phyloP scores from a whole-genome alignment of 495 filamentous ascomycete genomes.

The Hypoxylon fuscum region DNA sequence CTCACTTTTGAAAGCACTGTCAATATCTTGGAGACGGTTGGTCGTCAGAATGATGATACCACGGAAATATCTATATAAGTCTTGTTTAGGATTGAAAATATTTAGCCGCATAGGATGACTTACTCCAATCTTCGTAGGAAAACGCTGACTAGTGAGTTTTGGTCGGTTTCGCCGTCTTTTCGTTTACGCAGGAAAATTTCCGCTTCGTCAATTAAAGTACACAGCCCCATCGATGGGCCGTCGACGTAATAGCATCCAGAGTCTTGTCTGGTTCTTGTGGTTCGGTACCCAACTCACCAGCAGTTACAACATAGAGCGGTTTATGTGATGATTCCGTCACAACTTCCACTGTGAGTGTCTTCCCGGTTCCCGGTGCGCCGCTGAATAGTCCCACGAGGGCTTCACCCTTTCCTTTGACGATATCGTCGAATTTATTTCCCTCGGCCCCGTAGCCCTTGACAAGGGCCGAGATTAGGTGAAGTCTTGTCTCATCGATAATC shows the following conservation, averaged over 20 bases:
- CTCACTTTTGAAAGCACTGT: slow-evolving; percentile 31
- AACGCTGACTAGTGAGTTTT: slow-evolving; percentile 15
- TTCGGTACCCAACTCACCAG: slow-evolving; percentile 56
- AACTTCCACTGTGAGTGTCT: slow-evolving; percentile 55
- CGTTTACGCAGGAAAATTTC: slow-evolving; percentile 38
- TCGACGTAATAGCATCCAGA: slow-evolving; percentile 48
- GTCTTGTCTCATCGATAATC: neutral
- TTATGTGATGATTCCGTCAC: slow-evolving; percentile 6
- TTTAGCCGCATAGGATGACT: neutral
- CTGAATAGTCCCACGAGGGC: slow-evolving; percentile 58
- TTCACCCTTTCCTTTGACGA: slow-evolving; percentile 54
- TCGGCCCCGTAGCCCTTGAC: slow-evolving; percentile 1
- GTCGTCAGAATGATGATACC: slow-evolving; percentile 53
- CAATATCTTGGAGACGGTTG: slow-evolving; percentile 39
- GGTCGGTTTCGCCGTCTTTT: neutral
- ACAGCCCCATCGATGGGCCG: slow-evolving; percentile 1
- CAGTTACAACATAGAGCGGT: slow-evolving; percentile 57
- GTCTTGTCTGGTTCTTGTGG: slow-evolving; percentile 48
- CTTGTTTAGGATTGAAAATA: neutral
- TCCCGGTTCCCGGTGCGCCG: slow-evolving; percentile 56
- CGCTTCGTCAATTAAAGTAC: slow-evolving; percentile 44
- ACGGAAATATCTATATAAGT: slow-evolving; percentile 48
- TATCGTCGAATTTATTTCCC: slow-evolving; percentile 66
- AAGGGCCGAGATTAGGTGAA: slow-evolving; percentile 18
- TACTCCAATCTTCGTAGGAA: slow-evolving; percentile 57